Evolutionary conservation across 768 basidiomycete species (phyloP).

Genomic region (Pholiota microspora): DNA sequence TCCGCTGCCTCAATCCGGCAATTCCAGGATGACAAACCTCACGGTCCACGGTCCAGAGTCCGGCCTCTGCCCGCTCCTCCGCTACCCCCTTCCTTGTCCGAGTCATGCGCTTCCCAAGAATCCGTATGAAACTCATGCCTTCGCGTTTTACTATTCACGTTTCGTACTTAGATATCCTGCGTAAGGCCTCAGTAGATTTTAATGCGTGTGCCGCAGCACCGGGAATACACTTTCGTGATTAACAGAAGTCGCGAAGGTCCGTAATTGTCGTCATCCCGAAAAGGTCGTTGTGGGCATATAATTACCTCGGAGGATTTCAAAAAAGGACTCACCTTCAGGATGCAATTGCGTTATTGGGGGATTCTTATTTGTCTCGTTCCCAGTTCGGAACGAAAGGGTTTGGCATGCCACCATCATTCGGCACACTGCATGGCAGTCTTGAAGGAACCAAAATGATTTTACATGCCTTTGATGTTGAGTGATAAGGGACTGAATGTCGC

Average conservation of each 20-base stretch:
- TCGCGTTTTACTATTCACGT: neutral
- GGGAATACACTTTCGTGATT: neutral
- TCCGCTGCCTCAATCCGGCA: constrained; percentile 10
- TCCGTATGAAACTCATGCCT: neutral
- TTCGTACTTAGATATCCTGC: too few species aligned
- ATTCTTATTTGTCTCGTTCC: neutral
- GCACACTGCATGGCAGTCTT: neutral
- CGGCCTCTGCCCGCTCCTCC: neutral
- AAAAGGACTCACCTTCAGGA: too few species aligned
- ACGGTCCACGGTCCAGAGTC: neutral
- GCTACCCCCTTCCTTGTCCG: too few species aligned
- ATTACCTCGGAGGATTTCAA: neutral
- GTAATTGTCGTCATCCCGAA: neutral
- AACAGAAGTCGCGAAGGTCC: neutral
- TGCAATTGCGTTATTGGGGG: too few species aligned
- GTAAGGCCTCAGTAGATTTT: too few species aligned
- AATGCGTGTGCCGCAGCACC: too few species aligned
- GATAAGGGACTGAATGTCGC: neutral
- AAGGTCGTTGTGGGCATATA: neutral
- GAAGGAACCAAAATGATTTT: neutral
- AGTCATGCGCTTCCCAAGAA: too few species aligned
- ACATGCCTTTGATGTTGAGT: neutral
- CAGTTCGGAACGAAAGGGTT: neutral
- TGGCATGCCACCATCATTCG: neutral
- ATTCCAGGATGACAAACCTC: constrained; percentile 2